Evolutionary conservation across 495 filamentous ascomycete species (phyloP).

Genomic region (Mytilinidion resinicola): DNA sequence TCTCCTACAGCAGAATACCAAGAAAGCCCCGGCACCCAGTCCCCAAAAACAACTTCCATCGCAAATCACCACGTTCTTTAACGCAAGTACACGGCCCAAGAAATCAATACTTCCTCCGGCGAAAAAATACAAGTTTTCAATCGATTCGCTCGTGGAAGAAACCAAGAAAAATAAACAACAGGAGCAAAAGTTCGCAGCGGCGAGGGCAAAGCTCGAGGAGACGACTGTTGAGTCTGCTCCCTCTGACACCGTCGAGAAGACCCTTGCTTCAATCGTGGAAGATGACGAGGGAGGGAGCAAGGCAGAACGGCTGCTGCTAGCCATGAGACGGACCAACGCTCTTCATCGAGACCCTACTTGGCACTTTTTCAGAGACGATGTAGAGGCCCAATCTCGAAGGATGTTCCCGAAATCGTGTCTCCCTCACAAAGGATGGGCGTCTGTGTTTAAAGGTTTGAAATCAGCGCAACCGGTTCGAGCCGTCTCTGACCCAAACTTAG

Average conservation of each 20-base stretch:
- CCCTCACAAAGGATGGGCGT: constrained; percentile 15
- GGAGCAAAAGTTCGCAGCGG: constrained; percentile 50
- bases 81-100: background rate
- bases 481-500: constrained; percentile 28
- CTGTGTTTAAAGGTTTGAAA: constrained; percentile 38
- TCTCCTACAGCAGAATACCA: background rate
- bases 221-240: constrained; percentile 30
- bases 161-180: constrained; percentile 51
- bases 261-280: constrained; percentile 40
- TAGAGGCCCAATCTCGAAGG: background rate
- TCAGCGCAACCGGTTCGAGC: constrained; percentile 16
- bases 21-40: background rate
- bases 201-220: constrained; percentile 42
- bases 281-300: constrained; percentile 49
- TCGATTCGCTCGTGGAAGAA: constrained; percentile 59
- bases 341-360: constrained; percentile 53
- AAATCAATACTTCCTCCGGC: constrained; percentile 38
- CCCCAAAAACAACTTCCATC: too few relatives aligned
- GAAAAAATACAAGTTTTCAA: constrained; percentile 58
- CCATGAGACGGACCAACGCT: constrained; percentile 70
- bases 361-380: constrained; percentile 55
- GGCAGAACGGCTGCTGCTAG: constrained; percentile 52
- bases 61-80: background rate
- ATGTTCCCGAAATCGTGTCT: constrained; percentile 16
- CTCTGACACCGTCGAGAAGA: constrained; percentile 17